phyloP scores from a whole-genome alignment of 139 green algal species.

The Coccomyxa sp. region DNA sequence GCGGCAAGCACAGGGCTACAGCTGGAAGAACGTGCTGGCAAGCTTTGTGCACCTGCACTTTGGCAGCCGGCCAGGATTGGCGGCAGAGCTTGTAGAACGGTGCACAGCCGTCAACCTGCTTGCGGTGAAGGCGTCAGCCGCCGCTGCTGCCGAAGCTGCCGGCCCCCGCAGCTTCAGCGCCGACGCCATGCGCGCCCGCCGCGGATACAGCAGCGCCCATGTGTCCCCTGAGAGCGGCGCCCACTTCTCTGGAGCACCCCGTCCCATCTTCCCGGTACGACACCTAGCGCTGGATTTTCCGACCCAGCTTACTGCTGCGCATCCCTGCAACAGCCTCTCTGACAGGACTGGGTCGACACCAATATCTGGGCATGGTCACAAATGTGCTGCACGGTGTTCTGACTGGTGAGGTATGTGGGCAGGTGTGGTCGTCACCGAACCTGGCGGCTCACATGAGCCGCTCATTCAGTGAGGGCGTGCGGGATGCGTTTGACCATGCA shows the following conservation, averaged over 20 bases:
- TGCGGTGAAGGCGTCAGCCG: conserved; percentile 8
- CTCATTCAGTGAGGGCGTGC: not conserved
- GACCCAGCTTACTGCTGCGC: not conserved
- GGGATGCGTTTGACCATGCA: not conserved
- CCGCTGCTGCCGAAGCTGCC: conserved; percentile 8
- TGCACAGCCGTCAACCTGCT: conserved; percentile 57
- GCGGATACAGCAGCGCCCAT: not conserved
- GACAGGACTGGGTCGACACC: not conserved
- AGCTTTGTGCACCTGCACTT: conserved; percentile 87
- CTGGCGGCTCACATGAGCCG: not conserved
- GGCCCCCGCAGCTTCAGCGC: conserved; percentile 4
- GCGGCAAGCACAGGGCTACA: conserved; percentile 62
- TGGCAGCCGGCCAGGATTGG: conserved; percentile 51
- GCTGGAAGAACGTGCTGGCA: conserved; percentile 61
- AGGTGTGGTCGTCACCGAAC: not conserved
- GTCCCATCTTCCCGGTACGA: not conserved
- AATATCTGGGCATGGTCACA: not conserved
- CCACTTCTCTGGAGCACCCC: not conserved
- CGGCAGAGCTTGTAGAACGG: conserved; percentile 44
- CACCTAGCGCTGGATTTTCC: not conserved
- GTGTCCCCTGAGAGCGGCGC: not conserved
- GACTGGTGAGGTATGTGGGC: not conserved
- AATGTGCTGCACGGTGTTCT: not conserved
- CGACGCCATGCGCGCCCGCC: not conserved
- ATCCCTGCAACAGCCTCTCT: not conserved